Base-by-base conservation (phyloP, 179 eudicot species). In the Actinidia arguta region DNA sequence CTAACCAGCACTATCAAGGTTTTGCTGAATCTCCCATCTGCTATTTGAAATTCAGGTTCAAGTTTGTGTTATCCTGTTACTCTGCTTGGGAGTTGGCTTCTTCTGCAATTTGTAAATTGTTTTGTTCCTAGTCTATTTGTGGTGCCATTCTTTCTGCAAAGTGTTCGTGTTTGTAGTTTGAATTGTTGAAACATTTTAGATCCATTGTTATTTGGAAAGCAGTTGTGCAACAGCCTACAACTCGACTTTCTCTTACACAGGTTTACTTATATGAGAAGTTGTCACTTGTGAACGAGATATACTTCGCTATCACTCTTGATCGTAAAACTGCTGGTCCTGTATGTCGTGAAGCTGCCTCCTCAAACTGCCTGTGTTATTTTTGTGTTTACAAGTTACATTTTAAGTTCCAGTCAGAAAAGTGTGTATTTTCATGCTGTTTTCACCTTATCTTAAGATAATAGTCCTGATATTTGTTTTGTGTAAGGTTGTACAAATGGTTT, bases 291-390 rank as follows among this genome's bases (percentile, higher is more conserved):
- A 96, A 96, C 80, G 97, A 96, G 88, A 92, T 96, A 97, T 96
- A 96, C 92, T 96, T 96, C 75, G 97, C 99, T 75, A 96, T 96
- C 88, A 96, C 92, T 36, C 97, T 96, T 83, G 99, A 96, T 81
- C 97, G 99, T 58, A 86, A 81, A 74, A 84, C 92, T 87, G 92
- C 93, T 81, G 99, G 99, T 82, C 98, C 99, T 66, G 99, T 96
- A 96, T 85, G 99, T 87, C 81, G 1, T 31, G 36, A 31, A 31
- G 36, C 36, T 31, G 36, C 36, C 36, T 31, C 61, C 80, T 42
- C 58, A 64, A 31, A 82, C 81, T 63, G 44, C 24, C 36, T 61
- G 70, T 16, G 50, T 50, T 51, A 13, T 56, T 56, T 73, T 75
- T 17, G 31, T 50, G n/a, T 75, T 31, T 9, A 14, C 13, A 27